Base-by-base conservation (phyloP, 2,329 filamentous ascomycete genomes). In the Claviceps arundinis region DNA sequence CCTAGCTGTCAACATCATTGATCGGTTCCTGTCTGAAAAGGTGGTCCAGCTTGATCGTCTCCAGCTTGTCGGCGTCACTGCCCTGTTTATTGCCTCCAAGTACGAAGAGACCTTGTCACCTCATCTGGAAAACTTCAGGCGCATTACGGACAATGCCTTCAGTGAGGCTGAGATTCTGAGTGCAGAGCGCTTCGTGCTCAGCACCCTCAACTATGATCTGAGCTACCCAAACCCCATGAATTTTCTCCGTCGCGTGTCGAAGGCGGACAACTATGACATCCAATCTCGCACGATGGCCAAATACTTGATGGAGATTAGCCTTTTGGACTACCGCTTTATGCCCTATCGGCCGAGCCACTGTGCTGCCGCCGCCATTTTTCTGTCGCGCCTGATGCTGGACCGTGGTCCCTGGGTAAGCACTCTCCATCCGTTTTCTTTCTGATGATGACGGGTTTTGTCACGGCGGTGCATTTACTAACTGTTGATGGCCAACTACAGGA, bases 191-290 rank as follows among this genome's bases (percentile, higher is more conserved):
- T 95, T 94, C 67, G 84, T 98, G 58, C 83, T 98, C 50, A 81
- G 82, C 58, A 89, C 89, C 5, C 80, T 98, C 56, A 85, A 96
- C 73, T 98, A 96, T 68, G 91, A 98, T 66, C 82, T 98, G 57
- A 96, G 90, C 74, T 98, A 96, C 65, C 93, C 93, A 52, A 98
- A 98, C 71, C 93, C 93, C 22, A 98, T 98, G 93, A 98, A 98
- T 78, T 98, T 98, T 74, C 81, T 98, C 55, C 88, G 93, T 58
- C 87, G 94, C 60, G 95, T 98, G 70, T 97, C 91, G 56, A 98
- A 98, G 77, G 94, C 93, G 64, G 94, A 98, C 73, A 93, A 95
- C 75, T 98, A 98, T 72, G 91, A 98, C 70, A 95, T 97, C 63
- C 89, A 96, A 69, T 95, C 90, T 55, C 87, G 93, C 62, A 98